These are phyloP conservation scores for Sistotremastrum niveocremeum DNA, from an alignment of 768 basidiomycete genomes.

Conservation along the genomic window DNA sequence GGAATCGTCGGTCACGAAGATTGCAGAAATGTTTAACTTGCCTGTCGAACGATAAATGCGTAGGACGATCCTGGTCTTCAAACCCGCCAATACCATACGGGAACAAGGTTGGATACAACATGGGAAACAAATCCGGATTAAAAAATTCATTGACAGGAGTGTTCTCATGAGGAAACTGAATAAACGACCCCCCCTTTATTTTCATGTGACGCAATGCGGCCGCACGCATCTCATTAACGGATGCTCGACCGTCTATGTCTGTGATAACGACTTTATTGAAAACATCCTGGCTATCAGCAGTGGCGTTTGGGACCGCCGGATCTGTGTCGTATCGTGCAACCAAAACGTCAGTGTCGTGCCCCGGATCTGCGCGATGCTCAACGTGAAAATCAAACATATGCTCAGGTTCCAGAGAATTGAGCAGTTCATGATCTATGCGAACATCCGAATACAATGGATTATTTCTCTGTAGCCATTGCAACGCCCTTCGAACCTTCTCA, in stretches of 20 bases:
- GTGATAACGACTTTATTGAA: slow-evolving; percentile 1
- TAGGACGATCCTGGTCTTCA: not conserved
- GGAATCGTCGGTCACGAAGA: slow-evolving; percentile 10
- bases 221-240: not conserved
- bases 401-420: not conserved
- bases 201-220: slow-evolving; percentile 4
- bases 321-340: slow-evolving; percentile 1
- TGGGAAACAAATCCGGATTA: slow-evolving; percentile 5
- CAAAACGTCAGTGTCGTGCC: not conserved
- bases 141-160: not conserved
- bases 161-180: slow-evolving; percentile 2
- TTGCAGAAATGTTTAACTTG: slow-evolving; percentile 4
- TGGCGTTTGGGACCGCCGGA: not conserved
- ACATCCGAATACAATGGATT: slow-evolving; percentile 6
- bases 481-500: slow-evolving; percentile 2
- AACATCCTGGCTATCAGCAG: not conserved
- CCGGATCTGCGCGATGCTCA: not conserved
- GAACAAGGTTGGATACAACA: slow-evolving; percentile 9
- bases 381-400: slow-evolving; percentile 1
- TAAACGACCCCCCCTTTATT: not conserved
- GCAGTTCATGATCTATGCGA: not conserved
- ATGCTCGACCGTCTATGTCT: not conserved
- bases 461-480: slow-evolving; percentile 3
- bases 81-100: slow-evolving; percentile 10
- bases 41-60: not conserved